A percentile compares a stretch with the other conserved stretches of the same genome.
These are phyloP conservation scores for Sporisorium scitamineum DNA, from an alignment of 1,284 basidiomycete genomes.

Conservation along the genomic window DNA sequence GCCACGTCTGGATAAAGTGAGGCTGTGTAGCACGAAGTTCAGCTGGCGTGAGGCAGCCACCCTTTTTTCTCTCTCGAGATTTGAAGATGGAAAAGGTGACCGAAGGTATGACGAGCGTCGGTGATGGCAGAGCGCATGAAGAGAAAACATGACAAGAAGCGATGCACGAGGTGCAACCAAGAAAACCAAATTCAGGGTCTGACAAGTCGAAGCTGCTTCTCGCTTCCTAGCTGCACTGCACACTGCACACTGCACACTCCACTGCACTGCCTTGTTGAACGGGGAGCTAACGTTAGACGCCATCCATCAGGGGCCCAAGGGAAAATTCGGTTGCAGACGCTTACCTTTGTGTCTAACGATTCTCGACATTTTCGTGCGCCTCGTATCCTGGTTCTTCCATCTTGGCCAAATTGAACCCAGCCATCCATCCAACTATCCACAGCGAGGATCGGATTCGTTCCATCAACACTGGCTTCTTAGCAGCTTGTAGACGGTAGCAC, in stretches of 20 bases:
- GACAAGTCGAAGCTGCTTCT: background rate
- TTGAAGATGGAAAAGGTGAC: background rate
- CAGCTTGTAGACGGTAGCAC: background rate
- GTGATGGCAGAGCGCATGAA: slow-evolving; percentile 6
- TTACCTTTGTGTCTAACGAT: background rate
- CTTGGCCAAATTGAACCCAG: background rate
- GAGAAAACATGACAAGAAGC: background rate
- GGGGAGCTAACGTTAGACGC: background rate
- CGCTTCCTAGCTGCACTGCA: background rate
- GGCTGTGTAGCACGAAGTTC: background rate
- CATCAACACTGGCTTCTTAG: background rate
- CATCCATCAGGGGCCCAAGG: background rate
- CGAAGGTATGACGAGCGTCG: background rate
- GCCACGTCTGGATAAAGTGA: background rate
- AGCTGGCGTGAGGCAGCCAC: no score
- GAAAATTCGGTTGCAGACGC: background rate
- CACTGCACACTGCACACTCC: no score
- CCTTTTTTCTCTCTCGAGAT: background rate
- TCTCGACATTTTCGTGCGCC: background rate
- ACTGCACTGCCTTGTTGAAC: background rate
- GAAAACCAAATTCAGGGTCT: slow-evolving; percentile 6
- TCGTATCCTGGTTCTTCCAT: background rate
- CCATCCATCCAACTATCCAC: background rate
- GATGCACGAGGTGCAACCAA: background rate
- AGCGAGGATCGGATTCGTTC: background rate